phyloP scores from a whole-genome alignment of 1,284 basidiomycete species.

The Naganishia sp. region DNA sequence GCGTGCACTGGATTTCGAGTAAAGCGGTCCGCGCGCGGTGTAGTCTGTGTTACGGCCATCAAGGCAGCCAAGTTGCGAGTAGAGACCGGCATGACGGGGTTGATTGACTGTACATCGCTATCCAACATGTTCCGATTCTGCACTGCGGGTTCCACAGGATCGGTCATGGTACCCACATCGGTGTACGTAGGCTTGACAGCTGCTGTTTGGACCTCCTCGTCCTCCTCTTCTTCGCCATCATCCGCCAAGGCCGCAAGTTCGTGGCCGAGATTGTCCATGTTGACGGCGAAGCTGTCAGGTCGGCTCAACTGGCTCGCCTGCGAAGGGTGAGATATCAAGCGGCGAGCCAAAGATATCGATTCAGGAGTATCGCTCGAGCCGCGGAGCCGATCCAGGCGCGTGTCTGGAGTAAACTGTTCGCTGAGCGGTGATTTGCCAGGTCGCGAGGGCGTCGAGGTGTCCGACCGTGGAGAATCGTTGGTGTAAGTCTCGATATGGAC shows the following conservation, averaged over 20 bases:
- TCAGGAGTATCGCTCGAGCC: conserved; percentile 17
- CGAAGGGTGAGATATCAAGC: conserved; percentile 16
- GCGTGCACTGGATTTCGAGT: conserved; percentile 38
- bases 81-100: conserved; percentile 27
- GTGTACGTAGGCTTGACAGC: conserved; percentile 28
- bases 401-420: conserved; percentile 13
- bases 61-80: conserved; percentile 47
- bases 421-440: conserved; percentile 17
- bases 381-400: background rate
- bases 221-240: conserved; percentile 25
- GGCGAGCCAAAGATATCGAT: conserved; percentile 17
- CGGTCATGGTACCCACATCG: conserved; percentile 45
- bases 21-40: conserved; percentile 36
- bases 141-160: conserved; percentile 37
- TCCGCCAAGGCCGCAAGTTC: conserved; percentile 44
- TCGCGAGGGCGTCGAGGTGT: conserved; percentile 3
- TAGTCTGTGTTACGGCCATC: conserved; percentile 40
- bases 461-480: conserved; percentile 20
- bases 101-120: conserved; percentile 18
- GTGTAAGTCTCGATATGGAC: background rate
- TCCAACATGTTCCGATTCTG: no score
- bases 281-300: conserved; percentile 33
- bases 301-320: conserved; percentile 8
- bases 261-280: conserved; percentile 42
- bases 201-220: conserved; percentile 4